Conservation (phyloP, 345 rosid genomes). For the Brassica incana region DNA sequence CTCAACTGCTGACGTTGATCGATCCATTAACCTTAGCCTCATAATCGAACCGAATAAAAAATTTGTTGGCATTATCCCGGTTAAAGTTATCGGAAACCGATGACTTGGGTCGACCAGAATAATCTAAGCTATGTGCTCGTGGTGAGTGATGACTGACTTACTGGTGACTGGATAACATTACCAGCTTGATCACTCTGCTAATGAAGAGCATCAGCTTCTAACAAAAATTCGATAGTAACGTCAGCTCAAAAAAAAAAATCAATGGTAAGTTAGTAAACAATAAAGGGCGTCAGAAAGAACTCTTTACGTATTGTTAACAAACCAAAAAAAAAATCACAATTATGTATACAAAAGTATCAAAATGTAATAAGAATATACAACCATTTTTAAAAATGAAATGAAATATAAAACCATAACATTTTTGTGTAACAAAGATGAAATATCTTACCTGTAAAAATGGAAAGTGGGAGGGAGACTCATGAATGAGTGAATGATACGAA, state of each 20-base stretch:
- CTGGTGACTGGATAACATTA: conserved; percentile 7
- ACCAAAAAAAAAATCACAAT: background rate
- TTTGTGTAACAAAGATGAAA: background rate
- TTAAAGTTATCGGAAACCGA: background rate
- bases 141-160: background rate
- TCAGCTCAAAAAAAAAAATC: background rate
- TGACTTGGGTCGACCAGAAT: background rate
- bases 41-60: background rate
- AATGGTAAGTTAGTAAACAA: background rate
- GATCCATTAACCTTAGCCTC: conserved; percentile 17
- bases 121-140: background rate
- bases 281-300: background rate
- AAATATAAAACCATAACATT: background rate
- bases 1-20: conserved; percentile 22
- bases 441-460: background rate
- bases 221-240: background rate
- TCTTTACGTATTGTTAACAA: background rate
- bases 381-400: background rate
- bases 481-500: background rate
- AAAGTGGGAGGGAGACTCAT: background rate
- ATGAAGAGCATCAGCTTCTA: background rate
- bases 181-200: background rate
- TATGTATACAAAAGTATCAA: background rate
- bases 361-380: background rate
- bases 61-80: background rate